A percentile compares a stretch with the other conserved stretches of the same genome.
phyloP scores from a whole-genome alignment of 345 rosid genomes.

The Bretschneidera sinensis region DNA sequence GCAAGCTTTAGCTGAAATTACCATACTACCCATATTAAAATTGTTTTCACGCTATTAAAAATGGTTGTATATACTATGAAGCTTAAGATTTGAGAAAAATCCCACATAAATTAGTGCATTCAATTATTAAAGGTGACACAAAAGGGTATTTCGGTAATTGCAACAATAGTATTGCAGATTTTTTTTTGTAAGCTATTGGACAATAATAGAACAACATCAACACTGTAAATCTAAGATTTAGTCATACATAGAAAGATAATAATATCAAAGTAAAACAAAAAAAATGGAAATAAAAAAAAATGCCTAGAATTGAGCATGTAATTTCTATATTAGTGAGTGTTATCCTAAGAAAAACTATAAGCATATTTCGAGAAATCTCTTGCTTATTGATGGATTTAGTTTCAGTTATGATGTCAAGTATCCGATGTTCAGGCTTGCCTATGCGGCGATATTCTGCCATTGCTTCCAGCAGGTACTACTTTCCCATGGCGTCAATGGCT shows the following conservation, averaged over 20 bases:
- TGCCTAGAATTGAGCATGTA: constrained; percentile 14
- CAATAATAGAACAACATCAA: no score
- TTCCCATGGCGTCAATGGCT: constrained; percentile 13
- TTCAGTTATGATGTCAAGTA: constrained; percentile 20
- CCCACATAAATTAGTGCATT: no score
- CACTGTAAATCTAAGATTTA: not conserved
- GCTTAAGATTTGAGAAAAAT: no score
- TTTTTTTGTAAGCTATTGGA: no score
- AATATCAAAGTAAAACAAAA: not conserved
- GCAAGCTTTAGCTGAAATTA: no score
- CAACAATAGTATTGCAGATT: no score
- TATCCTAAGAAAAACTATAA: constrained; percentile 24
- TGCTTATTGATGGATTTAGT: constrained; percentile 16
- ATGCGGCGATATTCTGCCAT: constrained; percentile 16
- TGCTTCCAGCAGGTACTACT: constrained; percentile 12
- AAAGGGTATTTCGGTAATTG: no score
- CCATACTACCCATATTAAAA: no score
- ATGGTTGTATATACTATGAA: no score
- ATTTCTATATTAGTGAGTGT: constrained; percentile 10
- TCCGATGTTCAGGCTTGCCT: constrained; percentile 16
- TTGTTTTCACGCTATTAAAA: no score
- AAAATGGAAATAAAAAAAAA: not conserved
- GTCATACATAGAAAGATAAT: not conserved
- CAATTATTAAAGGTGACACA: no score
- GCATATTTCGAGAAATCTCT: constrained; percentile 19